Evolutionary conservation across 441 rosid genomes (phyloP), one percentile per base, ranked within the genome.

Genomic region (Melastoma candidum): DNA sequence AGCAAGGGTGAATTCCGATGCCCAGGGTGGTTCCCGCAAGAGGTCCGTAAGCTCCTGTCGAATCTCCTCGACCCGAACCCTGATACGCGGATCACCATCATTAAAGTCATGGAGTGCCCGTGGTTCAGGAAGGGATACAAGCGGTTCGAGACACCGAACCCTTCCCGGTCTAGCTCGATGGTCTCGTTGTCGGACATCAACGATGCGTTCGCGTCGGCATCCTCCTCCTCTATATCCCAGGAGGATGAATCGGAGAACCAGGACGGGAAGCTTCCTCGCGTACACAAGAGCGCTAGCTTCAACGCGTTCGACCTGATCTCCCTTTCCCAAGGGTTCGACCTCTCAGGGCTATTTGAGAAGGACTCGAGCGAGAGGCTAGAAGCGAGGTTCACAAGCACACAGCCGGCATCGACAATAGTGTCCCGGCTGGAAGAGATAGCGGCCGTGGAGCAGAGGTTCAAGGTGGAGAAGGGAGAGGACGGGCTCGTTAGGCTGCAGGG

Each of bases 251-350:
- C 36, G 36, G 36, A 29, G 36, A 7, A 7, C 7, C 36, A 29
- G 36, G 7, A 29, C 36, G 36, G 36, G 36, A 29, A 7, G 36
- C 36, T 29, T 29, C 36, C 36, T 29, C 36, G 36, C 5, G 36
- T 29, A 3, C 36, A 29, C 36, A 29, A 29, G 36, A 29, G 36
- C 36, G 66, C 71, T 44, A 48, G 47, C 41, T 87, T 71, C 78
- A 85, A 88, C 13, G 96, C 95, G 2, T 88, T 88, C 17, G 85
- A 88, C 58, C 71, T 88, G 26, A 85, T 88, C 2, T 81, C 92
- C 7, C 66, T 77, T 12, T 85, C 95, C 0, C 72, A 73, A 61
- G 96, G 92, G 3, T 83, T 85, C 11, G 79, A 88, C 66, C 56
- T 88, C 36, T 88, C 96, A 17, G 88, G 87, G 4, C 70, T 85